These are phyloP conservation scores for Ophiostoma novo-ulmi DNA, from an alignment of 2,329 filamentous ascomycete genomes.

Conservation along the genomic window DNA sequence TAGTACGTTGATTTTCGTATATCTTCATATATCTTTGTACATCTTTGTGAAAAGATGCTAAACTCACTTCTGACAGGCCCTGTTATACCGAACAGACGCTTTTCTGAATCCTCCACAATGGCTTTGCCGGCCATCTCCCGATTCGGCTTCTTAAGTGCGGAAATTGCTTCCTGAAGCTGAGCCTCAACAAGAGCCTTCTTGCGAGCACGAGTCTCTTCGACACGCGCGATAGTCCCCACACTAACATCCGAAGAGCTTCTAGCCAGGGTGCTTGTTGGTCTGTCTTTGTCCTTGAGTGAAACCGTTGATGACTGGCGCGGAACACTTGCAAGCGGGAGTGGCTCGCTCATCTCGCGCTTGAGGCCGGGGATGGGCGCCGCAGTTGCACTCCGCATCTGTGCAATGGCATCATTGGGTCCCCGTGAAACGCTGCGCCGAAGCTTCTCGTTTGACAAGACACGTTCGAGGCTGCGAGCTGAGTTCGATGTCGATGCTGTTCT, in stretches of 20 bases:
- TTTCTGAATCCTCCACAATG: constrained; percentile 62
- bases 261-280: constrained; percentile 35
- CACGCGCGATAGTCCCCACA: constrained; percentile 34
- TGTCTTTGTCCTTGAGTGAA: constrained; percentile 41
- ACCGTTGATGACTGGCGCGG: constrained; percentile 35
- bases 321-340: constrained; percentile 40
- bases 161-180: constrained; percentile 69
- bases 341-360: constrained; percentile 65
- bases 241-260: constrained; percentile 33
- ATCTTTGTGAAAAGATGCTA: too few relatives aligned
- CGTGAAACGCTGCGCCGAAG: constrained; percentile 51
- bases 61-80: constrained; percentile 31
- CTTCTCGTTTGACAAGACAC: constrained; percentile 57
- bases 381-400: constrained; percentile 64
- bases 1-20: not conserved
- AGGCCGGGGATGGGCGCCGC: constrained; percentile 55
- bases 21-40: not conserved
- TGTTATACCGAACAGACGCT: constrained; percentile 46
- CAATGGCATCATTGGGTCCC: constrained; percentile 54
- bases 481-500: constrained; percentile 43
- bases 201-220: constrained; percentile 53
- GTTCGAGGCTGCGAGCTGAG: constrained; percentile 50
- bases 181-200: constrained; percentile 64
- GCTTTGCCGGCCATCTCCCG: constrained; percentile 62
- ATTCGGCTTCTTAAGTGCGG: constrained; percentile 69